Evolutionary conservation across 352 stramenopile genomes (phyloP).

Genomic region (Globisporangium abappressorium): DNA sequence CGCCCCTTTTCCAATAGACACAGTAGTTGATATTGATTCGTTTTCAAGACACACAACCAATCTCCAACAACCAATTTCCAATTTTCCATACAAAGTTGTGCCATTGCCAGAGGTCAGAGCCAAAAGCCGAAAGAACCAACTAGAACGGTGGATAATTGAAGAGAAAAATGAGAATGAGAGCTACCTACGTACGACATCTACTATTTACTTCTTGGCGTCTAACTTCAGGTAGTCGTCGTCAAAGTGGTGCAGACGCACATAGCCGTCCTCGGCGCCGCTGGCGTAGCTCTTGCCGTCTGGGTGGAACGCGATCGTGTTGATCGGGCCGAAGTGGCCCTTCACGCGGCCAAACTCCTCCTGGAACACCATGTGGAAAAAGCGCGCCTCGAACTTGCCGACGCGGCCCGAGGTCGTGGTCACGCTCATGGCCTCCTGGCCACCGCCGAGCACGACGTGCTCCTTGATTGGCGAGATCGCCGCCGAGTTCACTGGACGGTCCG

Average conservation of each 20-base stretch:
- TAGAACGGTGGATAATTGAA: neutral
- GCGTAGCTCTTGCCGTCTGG: constrained; percentile 98
- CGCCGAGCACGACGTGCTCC: constrained; percentile 95
- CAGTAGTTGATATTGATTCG: neutral
- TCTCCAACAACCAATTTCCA: neutral
- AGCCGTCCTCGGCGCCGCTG: constrained; percentile 98
- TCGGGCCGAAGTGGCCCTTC: constrained; percentile 99
- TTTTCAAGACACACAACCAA: neutral
- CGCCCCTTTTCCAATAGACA: neutral
- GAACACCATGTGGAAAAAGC: constrained; percentile 99
- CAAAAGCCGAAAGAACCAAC: neutral
- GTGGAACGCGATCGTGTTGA: constrained; percentile 99
- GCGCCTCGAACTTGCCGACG: constrained; percentile 93
- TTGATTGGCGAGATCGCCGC: constrained; percentile 97
- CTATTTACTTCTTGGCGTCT: constrained; percentile 34
- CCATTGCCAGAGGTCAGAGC: too few relatives aligned
- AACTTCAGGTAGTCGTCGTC: constrained; percentile 96
- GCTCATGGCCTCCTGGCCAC: constrained; percentile 98
- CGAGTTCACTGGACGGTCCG: constrained; percentile 98
- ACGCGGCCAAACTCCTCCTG: constrained; percentile 98
- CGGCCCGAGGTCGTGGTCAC: constrained; percentile 96
- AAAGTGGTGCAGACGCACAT: constrained; percentile 97
- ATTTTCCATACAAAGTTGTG: neutral
- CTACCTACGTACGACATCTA: constrained; percentile 14
- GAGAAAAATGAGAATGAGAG: neutral